phyloP scores from a whole-genome alignment of 139 green algal species.

The Chlorella sp. region DNA sequence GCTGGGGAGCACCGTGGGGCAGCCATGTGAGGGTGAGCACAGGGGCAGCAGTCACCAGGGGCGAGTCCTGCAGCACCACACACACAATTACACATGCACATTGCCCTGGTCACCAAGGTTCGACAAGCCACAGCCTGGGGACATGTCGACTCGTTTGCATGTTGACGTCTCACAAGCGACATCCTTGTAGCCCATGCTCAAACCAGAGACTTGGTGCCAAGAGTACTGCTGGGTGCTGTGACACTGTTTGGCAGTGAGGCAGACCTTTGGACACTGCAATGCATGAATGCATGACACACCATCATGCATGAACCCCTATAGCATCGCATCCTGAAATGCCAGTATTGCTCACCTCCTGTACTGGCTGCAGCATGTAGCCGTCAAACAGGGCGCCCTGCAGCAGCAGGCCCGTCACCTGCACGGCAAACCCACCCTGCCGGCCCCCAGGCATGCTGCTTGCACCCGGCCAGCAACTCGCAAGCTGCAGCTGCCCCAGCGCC shows the following conservation, averaged over 20 bases:
- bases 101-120: not conserved
- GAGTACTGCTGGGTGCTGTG: not conserved
- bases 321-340: too few species aligned
- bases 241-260: not conserved
- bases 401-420: constrained; percentile 16
- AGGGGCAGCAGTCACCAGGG: not conserved
- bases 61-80: not conserved
- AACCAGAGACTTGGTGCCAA: not conserved
- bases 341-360: not conserved
- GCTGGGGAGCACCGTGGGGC: not conserved
- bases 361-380: constrained; percentile 11
- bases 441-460: not conserved
- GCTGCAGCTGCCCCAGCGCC: constrained; percentile 51
- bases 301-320: too few species aligned
- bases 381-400: constrained; percentile 35
- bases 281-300: too few species aligned
- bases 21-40: not conserved
- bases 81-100: not conserved
- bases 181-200: not conserved
- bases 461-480: constrained; percentile 46
- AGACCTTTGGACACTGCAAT: too few species aligned
- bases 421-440: not conserved
- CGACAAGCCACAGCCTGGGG: not conserved
- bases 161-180: not conserved
- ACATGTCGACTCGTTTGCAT: not conserved